These are phyloP conservation scores for Rhizopus arrhizus DNA, from an alignment of 371 early-diverging fungal species.

Conservation along the genomic window DNA sequence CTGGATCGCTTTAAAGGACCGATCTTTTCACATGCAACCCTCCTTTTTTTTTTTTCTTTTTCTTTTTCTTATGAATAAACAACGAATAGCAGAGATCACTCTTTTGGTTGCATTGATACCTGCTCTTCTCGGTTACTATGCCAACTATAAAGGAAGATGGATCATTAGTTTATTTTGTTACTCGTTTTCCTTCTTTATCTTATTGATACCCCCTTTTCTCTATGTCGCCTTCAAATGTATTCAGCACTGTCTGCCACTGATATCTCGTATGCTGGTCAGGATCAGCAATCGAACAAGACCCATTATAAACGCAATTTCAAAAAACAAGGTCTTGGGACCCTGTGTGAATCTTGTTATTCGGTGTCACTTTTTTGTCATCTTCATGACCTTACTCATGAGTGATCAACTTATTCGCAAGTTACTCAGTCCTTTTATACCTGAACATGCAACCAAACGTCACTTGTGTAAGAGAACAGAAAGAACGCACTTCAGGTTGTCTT, in stretches of 20 bases:
- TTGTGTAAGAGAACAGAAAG: constrained; percentile 28
- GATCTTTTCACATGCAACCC: background rate
- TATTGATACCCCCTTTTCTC: constrained; percentile 28
- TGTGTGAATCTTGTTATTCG: constrained; percentile 32
- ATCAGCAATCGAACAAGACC: constrained; percentile 29
- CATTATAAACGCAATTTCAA: constrained; percentile 28
- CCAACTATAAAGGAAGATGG: constrained; percentile 25
- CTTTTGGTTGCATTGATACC: constrained; percentile 28
- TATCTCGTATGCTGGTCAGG: constrained; percentile 21
- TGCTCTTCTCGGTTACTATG: constrained; percentile 27
- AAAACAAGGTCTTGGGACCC: constrained; percentile 37
- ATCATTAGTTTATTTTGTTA: constrained; percentile 26
- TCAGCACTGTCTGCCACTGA: constrained; percentile 33
- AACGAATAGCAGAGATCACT: constrained; percentile 23
- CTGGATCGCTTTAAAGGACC: constrained; percentile 19
- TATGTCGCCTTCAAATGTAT: constrained; percentile 35
- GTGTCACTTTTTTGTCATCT: constrained; percentile 42
- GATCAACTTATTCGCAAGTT: constrained; percentile 40
- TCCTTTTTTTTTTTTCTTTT: background rate
- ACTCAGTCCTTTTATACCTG: constrained; percentile 34
- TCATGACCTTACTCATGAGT: constrained; percentile 36
- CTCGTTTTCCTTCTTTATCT: constrained; percentile 21
- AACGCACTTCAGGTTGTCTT: background rate
- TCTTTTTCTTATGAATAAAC: constrained; percentile 11
- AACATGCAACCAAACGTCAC: constrained; percentile 32